Evolutionary conservation across 768 basidiomycete species (phyloP), one percentile per base, ranked within the genome.

Genomic region (Plicaturopsis crispa): DNA sequence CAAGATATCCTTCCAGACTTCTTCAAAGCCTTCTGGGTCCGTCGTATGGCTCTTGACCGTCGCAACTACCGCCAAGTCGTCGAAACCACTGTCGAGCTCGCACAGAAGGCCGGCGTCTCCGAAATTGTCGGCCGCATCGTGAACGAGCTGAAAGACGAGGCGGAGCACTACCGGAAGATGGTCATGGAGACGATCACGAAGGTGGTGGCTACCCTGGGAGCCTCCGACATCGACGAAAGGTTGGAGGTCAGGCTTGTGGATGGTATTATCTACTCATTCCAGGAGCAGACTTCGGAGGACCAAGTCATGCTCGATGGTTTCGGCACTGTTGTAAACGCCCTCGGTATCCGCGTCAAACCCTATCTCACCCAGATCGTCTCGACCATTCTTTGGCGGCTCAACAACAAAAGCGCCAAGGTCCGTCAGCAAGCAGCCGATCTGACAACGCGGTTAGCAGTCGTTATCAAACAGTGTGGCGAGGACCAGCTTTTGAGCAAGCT

Each of bases 121-220:
- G 94, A 97, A 62, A 98, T 99, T 42, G 90, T 97, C 18, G 87
- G 90, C 10, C 65, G 83, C 41, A 66, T 88, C 41, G 84, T 86
- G 38, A 91, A 92, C 56, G 91, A 91, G 53, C 67, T 96, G 46
- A 96, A 93, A 69, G 84, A 87, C 52, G 84, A 85, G 56, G 81
- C 84, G 11, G 88, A 91, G 60, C 88, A 87, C 4, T 91, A 89
- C 63, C 70, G 92, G 47, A 98, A 98, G 74, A 99, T 99, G 96
- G 92, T 96, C 34, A 99, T 99, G 96, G 96, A 99, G 66, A 98
- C 96, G 0, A 96, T 98, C 49, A 97, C 91, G 16, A 94, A 96
- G 59, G 96, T 99, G 33, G 72, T 99, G 35, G 80, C 84, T 12
- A 86, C 83, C 5, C 77, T 94, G 2, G 93, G 96, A 36, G 93